Evolutionary conservation across 352 stramenopile species (phyloP).

Genomic region (Aphanomyces stellatus): DNA sequence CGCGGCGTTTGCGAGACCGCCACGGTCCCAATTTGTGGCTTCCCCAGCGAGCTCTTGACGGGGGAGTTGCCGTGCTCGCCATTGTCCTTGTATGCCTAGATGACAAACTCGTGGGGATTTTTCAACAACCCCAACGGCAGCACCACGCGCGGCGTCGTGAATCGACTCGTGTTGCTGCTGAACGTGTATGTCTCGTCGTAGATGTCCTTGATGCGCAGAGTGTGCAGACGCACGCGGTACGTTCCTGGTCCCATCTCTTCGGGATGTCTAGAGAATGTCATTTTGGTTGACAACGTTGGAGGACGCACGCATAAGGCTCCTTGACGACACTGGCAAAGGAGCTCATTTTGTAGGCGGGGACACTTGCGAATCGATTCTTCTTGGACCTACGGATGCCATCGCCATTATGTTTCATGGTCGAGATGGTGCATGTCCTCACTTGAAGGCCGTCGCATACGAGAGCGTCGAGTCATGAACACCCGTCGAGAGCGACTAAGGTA

Average conservation of each 20-base stretch:
- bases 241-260: conserved; percentile 16
- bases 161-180: background rate
- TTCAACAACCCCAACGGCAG: no score
- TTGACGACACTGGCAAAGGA: conserved; percentile 13
- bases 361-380: background rate
- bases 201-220: conserved; percentile 13
- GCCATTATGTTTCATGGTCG: background rate
- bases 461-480: background rate
- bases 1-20: conserved; percentile 15
- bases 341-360: conserved; percentile 3
- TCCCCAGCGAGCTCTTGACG: conserved; percentile 1
- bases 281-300: background rate
- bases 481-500: conserved; percentile 1
- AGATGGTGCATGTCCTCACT: background rate
- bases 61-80: no score
- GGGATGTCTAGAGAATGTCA: conserved; percentile 1
- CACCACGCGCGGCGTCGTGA: background rate
- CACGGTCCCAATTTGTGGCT: background rate
- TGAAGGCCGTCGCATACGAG: conserved; percentile 10
- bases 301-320: conserved; percentile 15
- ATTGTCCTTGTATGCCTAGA: no score
- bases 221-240: conserved; percentile 2
- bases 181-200: conserved; percentile 6
- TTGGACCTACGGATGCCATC: background rate
- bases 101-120: no score